Conservation (phyloP, 345 rosid species). For the Arabidopsis suecica region DNA sequence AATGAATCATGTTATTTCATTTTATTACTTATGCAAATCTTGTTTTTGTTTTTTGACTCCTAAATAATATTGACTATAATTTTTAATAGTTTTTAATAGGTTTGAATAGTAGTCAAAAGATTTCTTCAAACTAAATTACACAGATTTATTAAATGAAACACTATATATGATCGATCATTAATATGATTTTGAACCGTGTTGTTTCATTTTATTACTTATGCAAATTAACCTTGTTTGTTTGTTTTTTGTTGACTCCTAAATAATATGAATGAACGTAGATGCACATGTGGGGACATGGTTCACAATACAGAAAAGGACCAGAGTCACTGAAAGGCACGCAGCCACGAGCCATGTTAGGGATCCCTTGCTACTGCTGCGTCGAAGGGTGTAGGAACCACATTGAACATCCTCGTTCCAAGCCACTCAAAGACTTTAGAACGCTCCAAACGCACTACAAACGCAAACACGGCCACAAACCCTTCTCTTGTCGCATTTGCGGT, state of each 20-base stretch:
- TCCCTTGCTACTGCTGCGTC: conserved; percentile 87
- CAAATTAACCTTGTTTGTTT: not conserved
- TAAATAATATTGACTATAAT: not conserved
- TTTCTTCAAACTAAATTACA: not conserved
- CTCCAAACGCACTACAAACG: conserved; percentile 89
- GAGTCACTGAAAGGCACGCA: conserved; percentile 75
- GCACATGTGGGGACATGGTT: conserved; percentile 99
- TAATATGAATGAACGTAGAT: conserved; percentile 50
- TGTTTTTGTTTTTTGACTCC: not conserved
- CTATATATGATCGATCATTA: conserved; percentile 3
- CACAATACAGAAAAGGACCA: conserved; percentile 79
- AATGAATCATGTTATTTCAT: not conserved
- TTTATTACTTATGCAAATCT: not conserved
- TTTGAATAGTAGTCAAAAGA: not conserved
- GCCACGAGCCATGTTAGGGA: conserved; percentile 69
- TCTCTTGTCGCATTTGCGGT: conserved; percentile 77
- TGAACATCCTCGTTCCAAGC: conserved; percentile 74
- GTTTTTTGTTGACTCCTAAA: not conserved
- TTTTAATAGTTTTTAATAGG: too few species aligned
- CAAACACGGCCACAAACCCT: conserved; percentile 76
- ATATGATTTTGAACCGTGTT: not conserved
- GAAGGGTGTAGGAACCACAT: conserved; percentile 90
- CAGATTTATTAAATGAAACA: not conserved
- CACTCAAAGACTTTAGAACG: conserved; percentile 82
- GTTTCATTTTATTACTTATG: not conserved